A percentile compares a stretch with the other conserved stretches of the same genome.
These are phyloP conservation scores for Acorus calamus DNA, from an alignment of 106 monocot species.

Conservation along the genomic window DNA sequence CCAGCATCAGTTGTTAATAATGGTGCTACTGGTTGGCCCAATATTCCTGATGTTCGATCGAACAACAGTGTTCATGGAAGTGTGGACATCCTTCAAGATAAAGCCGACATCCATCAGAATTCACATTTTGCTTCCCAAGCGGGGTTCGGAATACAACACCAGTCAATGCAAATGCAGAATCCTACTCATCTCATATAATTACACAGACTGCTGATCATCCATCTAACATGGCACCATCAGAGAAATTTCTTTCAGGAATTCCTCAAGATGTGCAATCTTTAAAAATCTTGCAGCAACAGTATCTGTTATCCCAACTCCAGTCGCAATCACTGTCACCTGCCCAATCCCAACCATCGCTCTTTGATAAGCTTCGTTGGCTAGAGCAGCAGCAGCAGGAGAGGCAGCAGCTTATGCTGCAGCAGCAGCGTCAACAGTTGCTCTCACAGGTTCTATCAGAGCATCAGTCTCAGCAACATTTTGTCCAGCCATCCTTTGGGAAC, in stretches of 20 bases:
- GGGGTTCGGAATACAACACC: constrained; percentile 33
- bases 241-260: constrained; percentile 48
- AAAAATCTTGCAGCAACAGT: constrained; percentile 65
- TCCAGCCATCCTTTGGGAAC: constrained; percentile 31
- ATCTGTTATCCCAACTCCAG: constrained; percentile 60
- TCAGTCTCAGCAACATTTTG: constrained; percentile 29
- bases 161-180: constrained; percentile 28
- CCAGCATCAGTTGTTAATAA: constrained; percentile 22
- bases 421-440: constrained; percentile 40
- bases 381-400: constrained; percentile 59
- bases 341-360: constrained; percentile 33
- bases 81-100: constrained; percentile 31
- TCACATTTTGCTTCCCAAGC: constrained; percentile 32
- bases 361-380: constrained; percentile 55
- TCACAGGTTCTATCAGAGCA: constrained; percentile 42
- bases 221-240: constrained; percentile 25
- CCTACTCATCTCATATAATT: constrained; percentile 27
- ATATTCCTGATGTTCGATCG: constrained; percentile 29
- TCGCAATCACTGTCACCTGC: constrained; percentile 37
- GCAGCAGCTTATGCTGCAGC: constrained; percentile 17
- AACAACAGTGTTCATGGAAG: constrained; percentile 24
- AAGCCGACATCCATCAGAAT: constrained; percentile 29
- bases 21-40: constrained; percentile 39
- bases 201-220: constrained; percentile 26
- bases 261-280: constrained; percentile 60